These are phyloP conservation scores for Brassica rapa DNA, from an alignment of 345 rosid species.

Conservation along the genomic window DNA sequence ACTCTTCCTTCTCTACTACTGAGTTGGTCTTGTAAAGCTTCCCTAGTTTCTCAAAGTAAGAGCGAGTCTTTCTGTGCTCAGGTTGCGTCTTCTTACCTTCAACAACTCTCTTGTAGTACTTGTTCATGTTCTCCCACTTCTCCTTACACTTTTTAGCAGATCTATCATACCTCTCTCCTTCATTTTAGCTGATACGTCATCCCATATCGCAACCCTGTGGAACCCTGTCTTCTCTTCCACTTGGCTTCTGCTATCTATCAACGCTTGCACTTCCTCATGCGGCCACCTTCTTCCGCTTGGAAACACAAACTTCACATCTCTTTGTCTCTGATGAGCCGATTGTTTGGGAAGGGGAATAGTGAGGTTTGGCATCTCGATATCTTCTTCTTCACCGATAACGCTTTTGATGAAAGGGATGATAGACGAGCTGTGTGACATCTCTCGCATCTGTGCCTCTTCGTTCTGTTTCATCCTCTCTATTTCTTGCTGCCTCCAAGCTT, in stretches of 20 bases:
- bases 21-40: constrained; percentile 48
- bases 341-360: constrained; percentile 27
- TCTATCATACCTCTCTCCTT: constrained; percentile 52
- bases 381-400: constrained; percentile 43
- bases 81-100: constrained; percentile 50
- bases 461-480: constrained; percentile 61
- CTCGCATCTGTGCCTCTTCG: constrained; percentile 59
- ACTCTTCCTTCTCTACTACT: constrained; percentile 24
- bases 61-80: constrained; percentile 50
- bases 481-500: constrained; percentile 76
- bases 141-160: constrained; percentile 75
- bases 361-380: constrained; percentile 32
- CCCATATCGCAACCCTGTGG: constrained; percentile 57
- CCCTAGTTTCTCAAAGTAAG: constrained; percentile 55
- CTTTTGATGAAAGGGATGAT: constrained; percentile 66
- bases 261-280: constrained; percentile 68
- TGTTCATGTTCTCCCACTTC: constrained; percentile 88
- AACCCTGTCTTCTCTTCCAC: constrained; percentile 50
- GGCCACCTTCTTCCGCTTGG: constrained; percentile 64
- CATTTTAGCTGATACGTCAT: constrained; percentile 65
- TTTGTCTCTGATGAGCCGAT: constrained; percentile 35
- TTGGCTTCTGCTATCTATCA: constrained; percentile 56
- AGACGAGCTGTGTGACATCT: constrained; percentile 54
- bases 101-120: constrained; percentile 58
- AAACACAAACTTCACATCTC: constrained; percentile 10